Percentiles rank a stretch among this genome's conserved stretches.
Conservation (phyloP, 2,329 filamentous ascomycete genomes). For the Colletotrichum acutatum region DNA sequence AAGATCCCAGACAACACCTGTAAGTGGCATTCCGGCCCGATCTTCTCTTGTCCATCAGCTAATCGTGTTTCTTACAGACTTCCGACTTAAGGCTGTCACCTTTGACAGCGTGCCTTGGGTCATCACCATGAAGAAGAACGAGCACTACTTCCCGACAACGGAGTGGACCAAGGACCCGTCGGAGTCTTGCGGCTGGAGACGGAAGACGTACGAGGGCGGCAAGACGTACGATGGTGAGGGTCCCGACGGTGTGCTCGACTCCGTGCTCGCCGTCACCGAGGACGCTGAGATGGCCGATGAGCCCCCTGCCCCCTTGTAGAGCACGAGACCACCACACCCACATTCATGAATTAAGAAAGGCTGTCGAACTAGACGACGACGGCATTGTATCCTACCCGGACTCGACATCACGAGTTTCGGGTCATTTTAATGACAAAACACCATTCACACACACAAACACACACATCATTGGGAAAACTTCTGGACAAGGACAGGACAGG, state of each 20-base stretch:
- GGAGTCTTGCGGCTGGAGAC: slow-evolving; percentile 70
- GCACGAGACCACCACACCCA: background rate
- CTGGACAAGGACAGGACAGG: slow-evolving; percentile 15
- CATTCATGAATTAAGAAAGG: background rate
- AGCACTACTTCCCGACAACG: slow-evolving; percentile 87
- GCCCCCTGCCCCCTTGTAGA: slow-evolving; percentile 3
- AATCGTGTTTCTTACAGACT: slow-evolving; percentile 66
- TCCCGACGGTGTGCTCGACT: slow-evolving; percentile 56
- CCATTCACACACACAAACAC: no score
- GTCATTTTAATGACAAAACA: slow-evolving; percentile 3
- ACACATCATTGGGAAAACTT: background rate
- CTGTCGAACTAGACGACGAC: background rate
- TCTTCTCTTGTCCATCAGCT: slow-evolving; percentile 15
- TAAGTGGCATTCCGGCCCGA: slow-evolving; percentile 50
- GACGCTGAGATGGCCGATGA: slow-evolving; percentile 56
- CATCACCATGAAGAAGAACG: slow-evolving; percentile 99
- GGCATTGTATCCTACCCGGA: background rate
- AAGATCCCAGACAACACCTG: slow-evolving; percentile 96
- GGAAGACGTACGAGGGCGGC: slow-evolving; percentile 70
- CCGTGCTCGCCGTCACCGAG: slow-evolving; percentile 51
- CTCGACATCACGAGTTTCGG: background rate
- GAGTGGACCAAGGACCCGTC: slow-evolving; percentile 74
- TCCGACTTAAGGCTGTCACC: slow-evolving; percentile 95
- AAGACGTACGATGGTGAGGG: slow-evolving; percentile 65
- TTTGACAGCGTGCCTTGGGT: slow-evolving; percentile 99